Base-by-base conservation (phyloP, 345 rosid species). In the Syzygium grande region DNA sequence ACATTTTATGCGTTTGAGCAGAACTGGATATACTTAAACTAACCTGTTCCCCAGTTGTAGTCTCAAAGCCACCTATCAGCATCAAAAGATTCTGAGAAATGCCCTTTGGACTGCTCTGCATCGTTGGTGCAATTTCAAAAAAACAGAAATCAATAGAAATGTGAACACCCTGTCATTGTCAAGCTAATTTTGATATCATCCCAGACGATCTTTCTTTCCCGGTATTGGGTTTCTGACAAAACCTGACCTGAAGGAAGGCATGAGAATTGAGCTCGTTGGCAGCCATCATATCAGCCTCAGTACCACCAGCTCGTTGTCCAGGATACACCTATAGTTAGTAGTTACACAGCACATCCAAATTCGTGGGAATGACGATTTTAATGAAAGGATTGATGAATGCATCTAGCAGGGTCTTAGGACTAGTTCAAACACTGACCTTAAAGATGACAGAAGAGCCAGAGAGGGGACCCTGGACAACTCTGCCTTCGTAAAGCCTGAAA, bases 261-360 rank as follows among this genome's bases (percentile, higher is more conserved):
- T 96, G 99, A 43, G 95, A 90, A 91, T 93, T 95, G 79, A 97
- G 94, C 92, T 97, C 99, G 89, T 95, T 97, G 89, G 99, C 98
- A 84, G 99, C 99, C 99, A 97, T 95, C 98, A 94, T 93, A 92
- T 97, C 99, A 49, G 98, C 96, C 92, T 97, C 99, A 89, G 90
- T 79, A 54, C 97, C 98, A 87, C 91, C 98, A 91, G 96, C 94
- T 87, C 99, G 92, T 89, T 90, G 78, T 90, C 99, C 99, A 1
- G 99, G 99, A 92, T 96, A 97, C 85, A 97, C 99, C 99, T 97
- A 89, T 86, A 94, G 61, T 51, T 56, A 52, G 17, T 61, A 55
- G 51, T 38, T 3, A 27, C 10, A 41, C 49, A 22, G 83, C 38
- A 52, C 52, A 51, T 14, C 38, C 10, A 43, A 43, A 53, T 41